phyloP scores from a whole-genome alignment of 2,329 filamentous ascomycete species.

The Cytospora piceicola region DNA sequence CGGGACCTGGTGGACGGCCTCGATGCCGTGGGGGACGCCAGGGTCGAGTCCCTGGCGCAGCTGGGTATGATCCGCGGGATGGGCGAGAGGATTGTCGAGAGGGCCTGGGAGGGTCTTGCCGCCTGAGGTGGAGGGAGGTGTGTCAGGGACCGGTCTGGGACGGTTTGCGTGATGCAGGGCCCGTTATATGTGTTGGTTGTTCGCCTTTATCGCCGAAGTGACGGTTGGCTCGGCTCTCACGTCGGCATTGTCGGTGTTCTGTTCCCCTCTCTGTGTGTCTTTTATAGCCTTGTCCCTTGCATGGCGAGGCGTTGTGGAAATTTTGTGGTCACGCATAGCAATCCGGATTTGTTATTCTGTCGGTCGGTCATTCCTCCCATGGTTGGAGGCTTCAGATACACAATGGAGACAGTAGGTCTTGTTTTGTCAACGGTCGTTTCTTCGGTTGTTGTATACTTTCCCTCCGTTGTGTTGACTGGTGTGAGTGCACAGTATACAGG shows the following conservation, averaged over 20 bases:
- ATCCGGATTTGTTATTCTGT: not conserved
- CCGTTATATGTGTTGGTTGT: not conserved
- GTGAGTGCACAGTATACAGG: not conserved
- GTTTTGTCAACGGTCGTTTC: not conserved
- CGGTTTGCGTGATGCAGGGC: not conserved
- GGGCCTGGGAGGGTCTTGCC: conserved; percentile 55
- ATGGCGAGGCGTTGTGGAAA: conserved; percentile 29
- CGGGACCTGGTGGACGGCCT: conserved; percentile 58
- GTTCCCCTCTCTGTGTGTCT: not conserved
- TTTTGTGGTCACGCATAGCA: conserved; percentile 9
- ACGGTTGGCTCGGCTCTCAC: not conserved
- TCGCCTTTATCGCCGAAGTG: not conserved
- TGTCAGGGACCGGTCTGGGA: not conserved
- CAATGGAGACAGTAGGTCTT: no score
- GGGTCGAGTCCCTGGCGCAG: conserved; percentile 54
- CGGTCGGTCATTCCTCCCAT: not conserved
- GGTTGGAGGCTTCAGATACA: not conserved
- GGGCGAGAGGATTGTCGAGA: conserved; percentile 59
- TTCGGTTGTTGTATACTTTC: not conserved
- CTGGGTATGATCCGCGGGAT: conserved; percentile 60
- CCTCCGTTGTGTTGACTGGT: not conserved
- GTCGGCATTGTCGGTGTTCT: not conserved
- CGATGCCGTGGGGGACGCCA: conserved; percentile 41
- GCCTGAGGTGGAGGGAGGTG: not conserved
- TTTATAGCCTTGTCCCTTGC: conserved; percentile 17